Evolutionary conservation across 371 early-diverging fungal species (phyloP), one percentile per base, ranked within the genome.

Genomic region (Rhizomucor miehei): DNA sequence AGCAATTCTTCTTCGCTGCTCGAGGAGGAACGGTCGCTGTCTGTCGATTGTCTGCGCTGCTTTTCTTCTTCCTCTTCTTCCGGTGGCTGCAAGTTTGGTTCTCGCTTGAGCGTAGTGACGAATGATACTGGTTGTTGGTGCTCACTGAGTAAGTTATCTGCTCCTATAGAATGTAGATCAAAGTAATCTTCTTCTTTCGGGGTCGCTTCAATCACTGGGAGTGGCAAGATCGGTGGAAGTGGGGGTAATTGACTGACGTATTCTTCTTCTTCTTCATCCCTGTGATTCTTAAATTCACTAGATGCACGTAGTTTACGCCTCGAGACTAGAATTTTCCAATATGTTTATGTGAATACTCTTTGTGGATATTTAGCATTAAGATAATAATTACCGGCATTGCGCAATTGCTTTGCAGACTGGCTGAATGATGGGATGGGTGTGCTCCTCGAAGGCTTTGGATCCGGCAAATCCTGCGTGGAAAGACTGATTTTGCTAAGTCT

Each of bases 391-490:
- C 60, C 45, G 19, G 43, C 16, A 41, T 54, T 44, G 24, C 44
- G 17, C 56, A 56, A 62, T 13, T 48, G 35, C 23, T 47, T 41
- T 17, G 62, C 17, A 6, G 62, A 47, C 23, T 52, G 56, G 41
- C 39, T 41, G 6, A 56, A 36, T 21, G 62, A 56, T 23, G 57
- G 19, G 35, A 54, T 63, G 9, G 63, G 63, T 10, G 63, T 63
- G 29, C 63, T 63, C 39, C 43, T 52, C 11, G 62, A 62, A n/a
- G 62, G 57, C 29, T 58, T 58, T 12, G 59, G 59, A 16, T 46
- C 56, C 1, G 37, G 12, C 13, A 56, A 23, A 23, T 49, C 41
- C 29, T 47, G 46, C 25, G 17, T 29, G 29, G 29, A 29, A 8
- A 29, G 29, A 51, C 25, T 51, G 29, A 51, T 24, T 51, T 53